A percentile compares a stretch with the other conserved stretches of the same genome.
These are phyloP conservation scores for Quaeritorhiza haematococci DNA, from an alignment of 371 early-diverging fungal genomes.

Conservation along the genomic window DNA sequence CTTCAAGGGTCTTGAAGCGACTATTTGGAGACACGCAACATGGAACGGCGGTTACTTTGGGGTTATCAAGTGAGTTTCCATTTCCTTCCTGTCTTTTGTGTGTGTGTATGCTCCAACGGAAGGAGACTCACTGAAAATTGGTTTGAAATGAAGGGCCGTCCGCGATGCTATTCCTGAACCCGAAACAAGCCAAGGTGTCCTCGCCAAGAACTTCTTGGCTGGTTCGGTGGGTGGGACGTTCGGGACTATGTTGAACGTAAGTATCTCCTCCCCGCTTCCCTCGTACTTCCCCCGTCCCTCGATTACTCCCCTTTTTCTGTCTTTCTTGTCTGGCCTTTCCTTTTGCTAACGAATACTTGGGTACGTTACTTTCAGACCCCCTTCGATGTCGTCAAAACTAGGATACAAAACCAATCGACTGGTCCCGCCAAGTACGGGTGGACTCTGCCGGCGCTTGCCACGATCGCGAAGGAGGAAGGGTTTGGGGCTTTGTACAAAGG, in stretches of 20 bases:
- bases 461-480: constrained; percentile 91
- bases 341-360: too few species aligned
- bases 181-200: constrained; percentile 67
- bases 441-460: constrained; percentile 77
- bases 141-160: constrained; percentile 17
- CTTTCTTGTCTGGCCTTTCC: constrained; percentile 2
- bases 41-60: constrained; percentile 81
- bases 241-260: constrained; percentile 82
- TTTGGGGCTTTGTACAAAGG: constrained; percentile 87
- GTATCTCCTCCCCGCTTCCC: neutral
- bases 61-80: constrained; percentile 59
- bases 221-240: constrained; percentile 92
- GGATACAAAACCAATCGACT: constrained; percentile 77
- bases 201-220: constrained; percentile 84
- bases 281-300: neutral
- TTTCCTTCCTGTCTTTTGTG: too few species aligned
- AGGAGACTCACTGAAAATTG: neutral
- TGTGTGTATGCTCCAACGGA: too few species aligned
- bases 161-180: constrained; percentile 72
- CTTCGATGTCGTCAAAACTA: constrained; percentile 95
- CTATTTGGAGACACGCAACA: constrained; percentile 88
- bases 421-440: constrained; percentile 77
- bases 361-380: constrained; percentile 77
- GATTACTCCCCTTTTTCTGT: neutral
- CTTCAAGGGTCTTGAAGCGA: constrained; percentile 90